These are phyloP conservation scores for Hanseniaspora lindneri DNA, from an alignment of 805 yeast species.

Conservation along the genomic window DNA sequence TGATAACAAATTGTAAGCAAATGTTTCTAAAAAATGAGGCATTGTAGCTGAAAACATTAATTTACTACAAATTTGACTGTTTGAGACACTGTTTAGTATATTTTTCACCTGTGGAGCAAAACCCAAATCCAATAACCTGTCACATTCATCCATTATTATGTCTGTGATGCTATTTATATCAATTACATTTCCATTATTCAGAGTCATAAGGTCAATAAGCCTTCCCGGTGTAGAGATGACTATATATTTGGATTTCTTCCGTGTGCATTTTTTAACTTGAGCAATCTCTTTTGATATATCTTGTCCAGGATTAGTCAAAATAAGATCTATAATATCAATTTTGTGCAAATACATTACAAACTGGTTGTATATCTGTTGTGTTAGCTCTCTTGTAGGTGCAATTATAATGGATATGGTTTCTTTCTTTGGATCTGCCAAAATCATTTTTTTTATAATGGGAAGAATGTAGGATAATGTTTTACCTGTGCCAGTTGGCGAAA, in stretches of 20 bases:
- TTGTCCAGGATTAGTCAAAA: slow-evolving; percentile 30
- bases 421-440: slow-evolving; percentile 36
- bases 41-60: slow-evolving; percentile 91
- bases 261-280: slow-evolving; percentile 42
- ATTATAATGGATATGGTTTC: slow-evolving; percentile 73
- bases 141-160: slow-evolving; percentile 91
- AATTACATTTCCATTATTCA: slow-evolving; percentile 63
- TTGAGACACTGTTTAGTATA: slow-evolving; percentile 62
- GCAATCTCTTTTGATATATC: slow-evolving; percentile 73
- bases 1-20: slow-evolving; percentile 36
- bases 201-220: slow-evolving; percentile 73
- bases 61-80: slow-evolving; percentile 60
- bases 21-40: slow-evolving; percentile 61
- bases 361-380: slow-evolving; percentile 68
- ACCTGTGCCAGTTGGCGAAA: slow-evolving; percentile 95
- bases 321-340: neutral
- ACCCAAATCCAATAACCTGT: slow-evolving; percentile 91
- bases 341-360: slow-evolving; percentile 43
- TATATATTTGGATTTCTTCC: slow-evolving; percentile 35
- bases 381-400: slow-evolving; percentile 88
- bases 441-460: slow-evolving; percentile 75
- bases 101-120: slow-evolving; percentile 91
- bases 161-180: slow-evolving; percentile 60
- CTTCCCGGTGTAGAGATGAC: slow-evolving; percentile 94
- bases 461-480: slow-evolving; percentile 80